Percentiles rank a stretch among this genome's conserved stretches.
Evolutionary conservation across 2,329 filamentous ascomycete species (phyloP).

Genomic region (Knoxdaviesia capensis): DNA sequence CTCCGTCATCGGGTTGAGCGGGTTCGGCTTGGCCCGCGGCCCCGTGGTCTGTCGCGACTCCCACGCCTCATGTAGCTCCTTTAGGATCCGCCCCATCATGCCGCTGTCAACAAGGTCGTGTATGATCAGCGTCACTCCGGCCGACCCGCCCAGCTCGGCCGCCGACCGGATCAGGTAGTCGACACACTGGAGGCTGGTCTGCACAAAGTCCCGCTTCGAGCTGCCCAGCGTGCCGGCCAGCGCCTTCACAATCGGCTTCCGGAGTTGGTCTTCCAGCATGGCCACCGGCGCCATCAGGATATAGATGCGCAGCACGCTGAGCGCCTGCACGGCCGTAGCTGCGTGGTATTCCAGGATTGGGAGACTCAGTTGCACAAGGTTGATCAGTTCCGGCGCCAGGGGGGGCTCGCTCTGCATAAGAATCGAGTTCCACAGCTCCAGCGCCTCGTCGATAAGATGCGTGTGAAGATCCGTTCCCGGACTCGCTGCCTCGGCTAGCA

Average conservation of each 20-base stretch:
- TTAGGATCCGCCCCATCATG: slow-evolving; percentile 42
- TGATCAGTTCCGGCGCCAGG: slow-evolving; percentile 38
- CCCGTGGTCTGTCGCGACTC: slow-evolving; percentile 66
- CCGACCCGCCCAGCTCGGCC: slow-evolving; percentile 36
- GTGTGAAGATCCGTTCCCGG: slow-evolving; percentile 54
- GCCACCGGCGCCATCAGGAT: slow-evolving; percentile 49
- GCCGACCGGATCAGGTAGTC: slow-evolving; percentile 46
- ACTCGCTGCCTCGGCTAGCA: slow-evolving; percentile 63
- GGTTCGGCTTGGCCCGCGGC: slow-evolving; percentile 48
- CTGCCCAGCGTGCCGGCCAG: slow-evolving; percentile 28
- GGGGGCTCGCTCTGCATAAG: slow-evolving; percentile 44
- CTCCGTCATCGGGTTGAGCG: slow-evolving; percentile 55
- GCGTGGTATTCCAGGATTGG: slow-evolving; percentile 47
- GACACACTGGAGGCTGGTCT: slow-evolving; percentile 37
- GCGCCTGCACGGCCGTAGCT: slow-evolving; percentile 38
- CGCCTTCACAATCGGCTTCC: slow-evolving; percentile 25
- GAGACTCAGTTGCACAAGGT: slow-evolving; percentile 41
- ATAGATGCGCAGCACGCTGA: slow-evolving; percentile 50
- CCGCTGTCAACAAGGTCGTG: slow-evolving; percentile 44
- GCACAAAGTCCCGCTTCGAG: slow-evolving; percentile 35
- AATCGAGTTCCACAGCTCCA: slow-evolving; percentile 74
- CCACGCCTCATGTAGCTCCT: slow-evolving; percentile 46
- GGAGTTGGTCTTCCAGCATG: slow-evolving; percentile 36
- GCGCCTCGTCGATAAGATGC: slow-evolving; percentile 76
- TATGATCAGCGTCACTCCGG: slow-evolving; percentile 41